Evolutionary conservation across 345 rosid genomes (phyloP), one percentile per base, ranked within the genome.

Genomic region (Erysimum cheiranthoides): DNA sequence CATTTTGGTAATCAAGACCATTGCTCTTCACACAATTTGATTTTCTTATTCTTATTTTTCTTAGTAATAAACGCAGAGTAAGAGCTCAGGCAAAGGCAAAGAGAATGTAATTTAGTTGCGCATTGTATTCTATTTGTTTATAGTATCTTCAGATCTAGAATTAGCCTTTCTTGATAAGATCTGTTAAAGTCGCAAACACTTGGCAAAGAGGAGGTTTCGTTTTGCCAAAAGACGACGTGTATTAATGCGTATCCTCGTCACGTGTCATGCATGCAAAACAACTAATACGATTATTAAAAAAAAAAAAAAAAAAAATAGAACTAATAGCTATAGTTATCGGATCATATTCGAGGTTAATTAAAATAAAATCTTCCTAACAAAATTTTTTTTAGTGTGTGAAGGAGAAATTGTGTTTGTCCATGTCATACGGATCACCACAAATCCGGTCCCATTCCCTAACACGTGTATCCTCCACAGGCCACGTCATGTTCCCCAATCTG

Each of bases 401-500:
- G 32, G 49, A 28, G 21, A 63, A 30, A 43, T 5, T 64, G n/a
- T 8, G 3, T 36, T 56, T 12, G 52, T 69, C 54, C 75, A 47
- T 35, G 59, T 71, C 38, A 47, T 30, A 49, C 68, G 80, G 79
- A 77, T 63, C 80, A 69, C 59, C 59, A 54, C 70, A 76, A 52
- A 76, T 62, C 80, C 17, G 16, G 4, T 4, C 10, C 11, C 4
- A 40, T 28, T 36, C 8, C 36, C 28, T 14, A 64, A 57, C 80
- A 77, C 80, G 76, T 77, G 80, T 57, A 31, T 21, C 71, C 43
- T 46, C 5, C 16, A 60, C 17, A 39, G 3, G 8, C 65, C 73
- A 67, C 56, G 34, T 43, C 65, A 70, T 14, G n/a, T 7, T 14
- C 21, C 9, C 34, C 6, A 6, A 14, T 10, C 10, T 21, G 13